Base-by-base conservation (phyloP, 371 early-diverging fungal genomes). In the Mucor saturninus region DNA sequence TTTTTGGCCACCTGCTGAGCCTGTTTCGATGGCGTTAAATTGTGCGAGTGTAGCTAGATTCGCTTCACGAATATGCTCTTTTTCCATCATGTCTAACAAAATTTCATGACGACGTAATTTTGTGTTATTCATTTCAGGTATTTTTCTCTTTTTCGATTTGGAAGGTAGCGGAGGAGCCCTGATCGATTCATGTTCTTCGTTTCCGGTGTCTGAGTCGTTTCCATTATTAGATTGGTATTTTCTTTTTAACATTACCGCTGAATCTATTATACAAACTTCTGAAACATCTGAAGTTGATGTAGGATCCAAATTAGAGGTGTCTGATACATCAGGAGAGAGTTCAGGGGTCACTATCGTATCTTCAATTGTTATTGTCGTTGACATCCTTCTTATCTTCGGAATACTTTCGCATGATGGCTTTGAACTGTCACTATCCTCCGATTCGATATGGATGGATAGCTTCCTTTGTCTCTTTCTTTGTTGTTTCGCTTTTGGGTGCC, bases 11-110 rank as follows among this genome's bases (percentile, higher is more conserved):
- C 37, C 48, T 21, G 40, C 11, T 10, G 49, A 2, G 5, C 21
- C 45, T 10, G 9, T 38, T 59, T 62, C 68, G 2, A 68, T 46
- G 3, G 21, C 30, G 9, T 51, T 57, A 21, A 68, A 63, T 39
- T 64, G 53, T 10, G 2, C 46, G 14, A 37, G n/a, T 11, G 61
- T 15, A 1, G 40, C 40, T 2, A 2, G 1, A 37, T 59, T 51
- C 2, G 58, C 21, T 45, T 65, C 70, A 11, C 40, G 46, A 28
- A 69, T 50, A 30, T 38, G 61, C 1, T 62, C 15, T 15, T 56
- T 37, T 28, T 65, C 62, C 6, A 69, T 15, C 51, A 69, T 62
- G 3, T 69, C 59, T 15, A 62, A 21, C 9, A 69, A 4, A 21
- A 65, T 61, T 2, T 21, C 30, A 10, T 4, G 2, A 28, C 70